A percentile compares a stretch with the other conserved stretches of the same genome.
Evolutionary conservation across 2,329 filamentous ascomycete genomes (phyloP).

Genomic region (Davidsoniella eucalypti): DNA sequence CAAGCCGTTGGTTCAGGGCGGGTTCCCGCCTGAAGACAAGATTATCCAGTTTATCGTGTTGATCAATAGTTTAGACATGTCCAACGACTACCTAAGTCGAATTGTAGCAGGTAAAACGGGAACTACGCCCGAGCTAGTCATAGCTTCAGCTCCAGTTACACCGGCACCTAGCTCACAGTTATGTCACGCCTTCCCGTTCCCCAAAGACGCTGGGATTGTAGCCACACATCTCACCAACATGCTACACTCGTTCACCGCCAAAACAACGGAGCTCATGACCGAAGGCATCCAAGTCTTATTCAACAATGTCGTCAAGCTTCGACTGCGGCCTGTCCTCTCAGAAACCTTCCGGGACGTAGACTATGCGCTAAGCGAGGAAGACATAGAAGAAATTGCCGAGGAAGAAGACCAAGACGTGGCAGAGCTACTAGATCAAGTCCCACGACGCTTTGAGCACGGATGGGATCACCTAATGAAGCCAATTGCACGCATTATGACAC

Average conservation of each 20-base stretch:
- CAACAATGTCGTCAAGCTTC: constrained; percentile 69
- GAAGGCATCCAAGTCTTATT: constrained; percentile 80
- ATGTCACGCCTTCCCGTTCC: constrained; percentile 60
- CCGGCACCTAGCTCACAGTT: constrained; percentile 27
- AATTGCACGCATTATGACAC: constrained; percentile 67
- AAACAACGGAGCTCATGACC: constrained; percentile 64
- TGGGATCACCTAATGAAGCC: constrained; percentile 81
- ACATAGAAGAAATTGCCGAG: constrained; percentile 38
- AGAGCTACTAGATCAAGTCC: constrained; percentile 48
- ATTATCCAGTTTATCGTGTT: constrained; percentile 81
- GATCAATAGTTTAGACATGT: constrained; percentile 88
- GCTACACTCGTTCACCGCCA: constrained; percentile 54
- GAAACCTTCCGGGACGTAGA: constrained; percentile 88
- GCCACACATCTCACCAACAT: constrained; percentile 51
- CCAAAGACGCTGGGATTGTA: constrained; percentile 56
- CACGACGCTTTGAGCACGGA: constrained; percentile 62
- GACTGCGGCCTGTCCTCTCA: constrained; percentile 65
- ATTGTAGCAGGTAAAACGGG: constrained; percentile 59
- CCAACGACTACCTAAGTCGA: constrained; percentile 75
- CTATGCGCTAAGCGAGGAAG: constrained; percentile 54
- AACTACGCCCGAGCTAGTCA: constrained; percentile 22
- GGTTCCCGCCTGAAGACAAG: constrained; percentile 71
- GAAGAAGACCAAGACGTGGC: constrained; percentile 31
- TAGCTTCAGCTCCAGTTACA: background rate
- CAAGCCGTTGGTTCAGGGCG: constrained; percentile 59